Evolutionary conservation across 176 grass and related monocot species (phyloP), one percentile per base, ranked within the genome.

Genomic region (Tillandsia fasciculata): DNA sequence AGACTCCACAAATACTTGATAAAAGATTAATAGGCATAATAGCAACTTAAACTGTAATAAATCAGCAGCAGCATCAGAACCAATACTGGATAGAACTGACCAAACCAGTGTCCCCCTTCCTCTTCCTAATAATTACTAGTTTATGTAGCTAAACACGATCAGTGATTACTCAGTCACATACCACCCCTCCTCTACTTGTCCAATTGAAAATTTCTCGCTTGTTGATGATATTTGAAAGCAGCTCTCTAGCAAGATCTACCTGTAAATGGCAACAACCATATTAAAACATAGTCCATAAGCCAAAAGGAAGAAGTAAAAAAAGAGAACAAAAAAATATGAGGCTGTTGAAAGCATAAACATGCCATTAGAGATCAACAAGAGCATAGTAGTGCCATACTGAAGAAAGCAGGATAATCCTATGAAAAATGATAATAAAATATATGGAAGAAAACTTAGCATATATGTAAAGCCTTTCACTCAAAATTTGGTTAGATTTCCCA

Each of bases 131-230:
- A 58, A 7, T 54, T 58, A 58, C 18, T 20, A 15, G 54, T 58
- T 58, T 58, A 58, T 17, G 12, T 20, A 15, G 18, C 18, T 17
- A 20, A 58, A 54, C 14, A 54, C 3, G 3, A 58, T 17, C 5
- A 58, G n/a, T 3, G 20, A 20, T 20, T 20, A 20, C 3, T 17
- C 53, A 1, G 29, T 72, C 26, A 77, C 83, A 73, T 85, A 92
- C 93, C 93, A 92, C 76, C 51, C 89, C 93, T 79, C 85, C 86
- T 85, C 93, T 90, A 78, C 89, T 87, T 74, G 86, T 97, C 93
- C 93, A 97, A 78, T 79, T 90, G 72, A 97, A 97, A 20, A 63
- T 70, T 74, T 82, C 74, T 66, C 79, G 80, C 79, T 80, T 74
- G 15, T 73, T 90, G 48, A 90, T 79, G 70, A 96, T 87, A 66